Base-by-base conservation (phyloP, 768 basidiomycete species). In the Pisolithus albus region DNA sequence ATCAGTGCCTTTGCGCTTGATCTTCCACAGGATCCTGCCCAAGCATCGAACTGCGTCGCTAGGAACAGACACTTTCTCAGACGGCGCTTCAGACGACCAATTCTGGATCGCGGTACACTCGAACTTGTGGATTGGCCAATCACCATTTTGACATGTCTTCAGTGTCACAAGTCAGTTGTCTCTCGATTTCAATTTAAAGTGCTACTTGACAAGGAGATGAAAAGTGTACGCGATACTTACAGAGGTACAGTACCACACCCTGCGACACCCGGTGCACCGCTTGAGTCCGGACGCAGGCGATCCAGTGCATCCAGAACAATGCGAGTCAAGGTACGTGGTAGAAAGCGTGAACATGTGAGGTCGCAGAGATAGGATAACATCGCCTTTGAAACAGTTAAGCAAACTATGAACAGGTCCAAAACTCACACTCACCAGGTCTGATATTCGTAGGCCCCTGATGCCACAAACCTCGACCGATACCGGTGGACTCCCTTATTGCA, bases 21-120 rank as follows among this genome's bases (percentile, higher is more conserved):
- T 77, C 24, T 60, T 70, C 85, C 86, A 89, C 26, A 92, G 59
- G 16, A 94, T 74, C 39, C 92, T 78, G 0, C 80, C 91, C 13
- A 97, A 69, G 56, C 84, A 86, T 47, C 94, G 71, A 9, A 95
- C 75, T 1, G 86, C 88, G 52, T 95, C 92, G 30, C 76, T 82
- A 0, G 92, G 90, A 16, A 85, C 60, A 4, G 75, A 54, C 4
- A 75, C 54, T 9, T 75, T 73, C 11, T 66, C 52, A 2, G 77
- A 78, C 2, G 79, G 76, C 5, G 80, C 79, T 15, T 71, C 59
- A 26, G 73, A 64, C 1, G 71, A 71, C 86, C 83, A 85, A 49
- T 67, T 70, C 50, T 75, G 75, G 8, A 94, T 69, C 0, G 89
- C 84, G 5, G 55, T 52, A 61, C 95, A 97, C 74, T 97, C 94